Evolutionary conservation across 208 protist species (phyloP).

Genomic region (Acanthamoeba healyi): DNA sequence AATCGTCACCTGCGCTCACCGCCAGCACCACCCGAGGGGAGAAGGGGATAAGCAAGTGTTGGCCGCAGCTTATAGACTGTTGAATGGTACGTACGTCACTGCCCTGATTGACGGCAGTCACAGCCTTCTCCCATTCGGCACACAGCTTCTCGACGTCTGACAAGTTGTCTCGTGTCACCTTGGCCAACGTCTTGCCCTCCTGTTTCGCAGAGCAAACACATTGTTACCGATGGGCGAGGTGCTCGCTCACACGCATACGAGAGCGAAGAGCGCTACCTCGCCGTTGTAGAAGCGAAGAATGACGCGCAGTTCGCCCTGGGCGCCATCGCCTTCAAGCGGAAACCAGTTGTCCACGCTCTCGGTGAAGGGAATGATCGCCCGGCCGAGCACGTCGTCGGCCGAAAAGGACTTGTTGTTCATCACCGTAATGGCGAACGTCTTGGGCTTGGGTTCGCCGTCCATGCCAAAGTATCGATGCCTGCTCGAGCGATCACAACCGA

Average conservation of each 20-base stretch:
- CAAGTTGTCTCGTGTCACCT: neutral
- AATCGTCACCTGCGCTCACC: neutral
- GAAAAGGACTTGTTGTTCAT: conserved; percentile 60
- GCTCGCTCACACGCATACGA: too few species aligned
- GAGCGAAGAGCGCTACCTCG: conserved; percentile 6
- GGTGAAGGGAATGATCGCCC: conserved; percentile 30
- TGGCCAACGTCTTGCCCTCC: conserved; percentile 19
- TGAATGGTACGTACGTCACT: neutral
- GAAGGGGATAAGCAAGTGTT: too few species aligned
- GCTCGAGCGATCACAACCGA: too few species aligned
- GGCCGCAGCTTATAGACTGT: too few species aligned
- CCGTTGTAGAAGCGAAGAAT: conserved; percentile 23
- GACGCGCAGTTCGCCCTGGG: conserved; percentile 30
- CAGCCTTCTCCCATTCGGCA: conserved; percentile 17
- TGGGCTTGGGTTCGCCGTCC: conserved; percentile 56
- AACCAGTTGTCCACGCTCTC: conserved; percentile 60
- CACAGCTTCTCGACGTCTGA: neutral
- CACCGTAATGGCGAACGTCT: conserved; percentile 45
- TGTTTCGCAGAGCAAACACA: neutral
- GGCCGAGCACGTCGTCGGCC: conserved; percentile 3
- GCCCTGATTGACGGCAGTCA: neutral
- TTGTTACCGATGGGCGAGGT: too few species aligned
- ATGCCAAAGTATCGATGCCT: conserved; percentile 51
- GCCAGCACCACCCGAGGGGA: too few species aligned
- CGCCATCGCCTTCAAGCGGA: conserved; percentile 27